phyloP scores from a whole-genome alignment of 2,329 filamentous ascomycete species.

The Arthrinium puccinioides region DNA sequence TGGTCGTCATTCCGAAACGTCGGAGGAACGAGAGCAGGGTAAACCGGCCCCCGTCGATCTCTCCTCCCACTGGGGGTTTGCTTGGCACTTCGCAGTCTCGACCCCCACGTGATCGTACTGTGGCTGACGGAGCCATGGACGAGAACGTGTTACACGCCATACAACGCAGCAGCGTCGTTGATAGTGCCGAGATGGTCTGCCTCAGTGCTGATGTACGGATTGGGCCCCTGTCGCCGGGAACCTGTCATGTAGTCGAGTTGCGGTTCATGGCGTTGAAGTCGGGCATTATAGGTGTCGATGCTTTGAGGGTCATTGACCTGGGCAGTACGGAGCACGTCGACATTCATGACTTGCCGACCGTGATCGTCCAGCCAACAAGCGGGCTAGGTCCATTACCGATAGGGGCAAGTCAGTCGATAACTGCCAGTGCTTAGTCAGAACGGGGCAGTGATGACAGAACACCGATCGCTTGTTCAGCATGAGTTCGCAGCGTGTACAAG shows the following conservation, averaged over 20 bases:
- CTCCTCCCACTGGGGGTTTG: slow-evolving; percentile 22
- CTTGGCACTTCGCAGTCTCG: slow-evolving; percentile 9
- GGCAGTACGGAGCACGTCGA: slow-evolving; percentile 70
- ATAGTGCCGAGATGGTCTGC: slow-evolving; percentile 63
- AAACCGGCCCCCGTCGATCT: slow-evolving; percentile 45
- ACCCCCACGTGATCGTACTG: slow-evolving; percentile 21
- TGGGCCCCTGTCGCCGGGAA: slow-evolving; percentile 63
- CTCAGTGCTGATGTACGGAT: slow-evolving; percentile 68
- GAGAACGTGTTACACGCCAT: slow-evolving; percentile 65
- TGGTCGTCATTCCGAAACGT: slow-evolving; percentile 60
- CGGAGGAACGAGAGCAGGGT: slow-evolving; percentile 50
- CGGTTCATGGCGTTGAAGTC: slow-evolving; percentile 61
- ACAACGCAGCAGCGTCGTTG: slow-evolving; percentile 57
- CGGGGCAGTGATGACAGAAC: too few species aligned
- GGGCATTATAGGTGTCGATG: slow-evolving; percentile 65
- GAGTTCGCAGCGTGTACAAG: too few species aligned
- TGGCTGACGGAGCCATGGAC: slow-evolving; percentile 63
- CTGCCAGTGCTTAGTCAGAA: too few species aligned
- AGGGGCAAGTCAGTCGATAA: too few species aligned
- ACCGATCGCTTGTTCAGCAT: too few species aligned
- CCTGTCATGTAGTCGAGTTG: slow-evolving; percentile 67
- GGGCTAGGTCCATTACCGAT: too few species aligned
- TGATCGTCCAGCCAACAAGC: slow-evolving; percentile 49
- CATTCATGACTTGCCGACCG: slow-evolving; percentile 64
- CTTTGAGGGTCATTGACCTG: slow-evolving; percentile 66